phyloP scores from a whole-genome alignment of 768 basidiomycete genomes.

The Suillus subluteus region DNA sequence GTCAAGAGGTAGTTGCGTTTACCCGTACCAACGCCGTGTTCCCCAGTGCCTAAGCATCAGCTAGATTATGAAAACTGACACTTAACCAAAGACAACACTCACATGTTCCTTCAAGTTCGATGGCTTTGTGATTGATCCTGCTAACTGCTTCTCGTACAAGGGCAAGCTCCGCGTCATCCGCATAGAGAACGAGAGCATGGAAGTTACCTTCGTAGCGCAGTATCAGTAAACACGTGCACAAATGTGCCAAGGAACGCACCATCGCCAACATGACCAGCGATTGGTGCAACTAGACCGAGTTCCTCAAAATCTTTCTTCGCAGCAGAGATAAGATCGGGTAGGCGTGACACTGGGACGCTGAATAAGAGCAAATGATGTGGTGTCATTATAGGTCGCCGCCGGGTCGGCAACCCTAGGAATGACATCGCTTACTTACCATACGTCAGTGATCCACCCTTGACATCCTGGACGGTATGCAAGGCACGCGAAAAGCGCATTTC shows the following conservation, averaged over 20 bases:
- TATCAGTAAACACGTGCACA: constrained; percentile 1
- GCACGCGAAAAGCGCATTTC: constrained; percentile 28
- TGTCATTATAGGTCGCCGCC: neutral
- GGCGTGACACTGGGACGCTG: constrained; percentile 38
- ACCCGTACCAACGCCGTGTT: constrained; percentile 51
- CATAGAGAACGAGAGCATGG: constrained; percentile 42
- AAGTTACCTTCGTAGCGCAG: constrained; percentile 42
- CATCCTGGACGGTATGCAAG: constrained; percentile 37
- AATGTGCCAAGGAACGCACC: constrained; percentile 24
- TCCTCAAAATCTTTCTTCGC: constrained; percentile 50
- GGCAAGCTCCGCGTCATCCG: constrained; percentile 39
- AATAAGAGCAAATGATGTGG: neutral
- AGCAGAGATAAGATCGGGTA: constrained; percentile 41
- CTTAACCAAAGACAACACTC: constrained; percentile 10
- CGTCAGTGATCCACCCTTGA: constrained; percentile 46
- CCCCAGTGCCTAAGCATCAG: constrained; percentile 35
- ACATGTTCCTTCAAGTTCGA: constrained; percentile 42
- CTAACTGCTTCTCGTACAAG: constrained; percentile 34
- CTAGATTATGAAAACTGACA: neutral
- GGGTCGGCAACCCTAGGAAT: neutral
- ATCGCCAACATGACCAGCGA: constrained; percentile 49
- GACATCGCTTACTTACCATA: constrained; percentile 28
- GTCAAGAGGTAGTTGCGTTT: constrained; percentile 50
- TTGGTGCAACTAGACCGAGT: constrained; percentile 44
- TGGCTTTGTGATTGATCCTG: constrained; percentile 38